phyloP scores from a whole-genome alignment of 2,329 filamentous ascomycete genomes.

The Sclerotinia spermophila region DNA sequence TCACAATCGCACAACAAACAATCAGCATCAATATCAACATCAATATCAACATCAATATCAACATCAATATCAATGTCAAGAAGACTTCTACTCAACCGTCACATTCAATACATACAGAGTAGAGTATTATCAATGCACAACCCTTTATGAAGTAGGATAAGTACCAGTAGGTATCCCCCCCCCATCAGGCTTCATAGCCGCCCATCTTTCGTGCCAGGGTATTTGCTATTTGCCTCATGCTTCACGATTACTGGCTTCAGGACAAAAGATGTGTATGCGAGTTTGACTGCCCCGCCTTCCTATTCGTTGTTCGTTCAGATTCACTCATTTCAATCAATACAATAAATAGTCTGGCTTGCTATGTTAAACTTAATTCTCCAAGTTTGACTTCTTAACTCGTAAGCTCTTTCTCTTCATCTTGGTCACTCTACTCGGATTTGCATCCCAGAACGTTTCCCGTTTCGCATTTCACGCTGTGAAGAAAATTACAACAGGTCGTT shows the following conservation, averaged over 20 bases:
- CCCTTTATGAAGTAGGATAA: neutral
- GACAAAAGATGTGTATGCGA: constrained; percentile 1
- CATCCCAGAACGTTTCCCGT: neutral
- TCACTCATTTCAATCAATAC: constrained; percentile 14
- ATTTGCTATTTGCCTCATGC: constrained; percentile 6
- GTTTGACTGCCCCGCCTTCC: constrained; percentile 12
- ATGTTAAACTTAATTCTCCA: neutral
- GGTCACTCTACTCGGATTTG: neutral
- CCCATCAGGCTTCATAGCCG: constrained; percentile 11
- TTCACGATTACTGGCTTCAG: constrained; percentile 10
- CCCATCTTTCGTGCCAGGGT: constrained; percentile 11
- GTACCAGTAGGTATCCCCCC: neutral
- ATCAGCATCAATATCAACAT: neutral
- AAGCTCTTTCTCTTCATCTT: constrained; percentile 5
- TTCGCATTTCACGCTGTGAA: neutral
- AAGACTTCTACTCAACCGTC: neutral
- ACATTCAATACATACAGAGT: neutral
- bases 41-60: neutral
- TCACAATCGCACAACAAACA: neutral
- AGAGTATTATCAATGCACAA: neutral
- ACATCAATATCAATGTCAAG: neutral
- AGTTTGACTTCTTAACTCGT: constrained; percentile 7
- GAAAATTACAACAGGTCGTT: neutral
- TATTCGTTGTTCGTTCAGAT: constrained; percentile 15
- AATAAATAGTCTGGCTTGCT: too few relatives aligned